Evolutionary conservation across 495 filamentous ascomycete species (phyloP).

Genomic region (Hyphodiscus hymeniophilus): DNA sequence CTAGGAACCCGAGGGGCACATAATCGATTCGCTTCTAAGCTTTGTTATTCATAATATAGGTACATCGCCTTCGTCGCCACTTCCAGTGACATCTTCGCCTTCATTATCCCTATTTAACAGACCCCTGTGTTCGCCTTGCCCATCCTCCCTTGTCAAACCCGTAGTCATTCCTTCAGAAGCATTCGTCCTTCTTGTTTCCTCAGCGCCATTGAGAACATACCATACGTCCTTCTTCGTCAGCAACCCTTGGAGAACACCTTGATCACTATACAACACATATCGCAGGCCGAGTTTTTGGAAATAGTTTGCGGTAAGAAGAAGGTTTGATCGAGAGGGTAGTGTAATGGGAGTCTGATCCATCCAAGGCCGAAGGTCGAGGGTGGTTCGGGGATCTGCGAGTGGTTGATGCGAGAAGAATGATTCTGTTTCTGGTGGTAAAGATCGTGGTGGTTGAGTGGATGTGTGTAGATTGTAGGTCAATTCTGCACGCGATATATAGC

Average conservation of each 20-base stretch:
- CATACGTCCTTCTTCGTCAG: constrained; percentile 99
- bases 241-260: constrained; percentile 73
- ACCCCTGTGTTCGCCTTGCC: constrained; percentile 41
- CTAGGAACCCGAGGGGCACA: too few species aligned
- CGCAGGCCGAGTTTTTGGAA: constrained; percentile 89
- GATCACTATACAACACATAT: constrained; percentile 81
- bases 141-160: constrained; percentile 30
- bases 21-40: background rate
- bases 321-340: constrained; percentile 60
- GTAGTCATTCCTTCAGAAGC: constrained; percentile 11
- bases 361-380: constrained; percentile 85
- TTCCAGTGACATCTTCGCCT: constrained; percentile 22
- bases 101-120: constrained; percentile 38
- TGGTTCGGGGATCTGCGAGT: constrained; percentile 67
- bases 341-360: constrained; percentile 98
- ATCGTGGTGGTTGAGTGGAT: constrained; percentile 43
- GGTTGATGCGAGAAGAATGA: constrained; percentile 78
- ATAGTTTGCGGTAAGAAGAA: constrained; percentile 78
- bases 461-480: constrained; percentile 69
- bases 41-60: constrained; percentile 21
- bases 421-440: constrained; percentile 61
- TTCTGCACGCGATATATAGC: constrained; percentile 92
- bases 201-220: constrained; percentile 78
- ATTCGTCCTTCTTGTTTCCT: constrained; percentile 39
- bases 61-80: constrained; percentile 8